Evolutionary conservation across 2,329 filamentous ascomycete genomes (phyloP).

Genomic region (Colletotrichum somersetense): DNA sequence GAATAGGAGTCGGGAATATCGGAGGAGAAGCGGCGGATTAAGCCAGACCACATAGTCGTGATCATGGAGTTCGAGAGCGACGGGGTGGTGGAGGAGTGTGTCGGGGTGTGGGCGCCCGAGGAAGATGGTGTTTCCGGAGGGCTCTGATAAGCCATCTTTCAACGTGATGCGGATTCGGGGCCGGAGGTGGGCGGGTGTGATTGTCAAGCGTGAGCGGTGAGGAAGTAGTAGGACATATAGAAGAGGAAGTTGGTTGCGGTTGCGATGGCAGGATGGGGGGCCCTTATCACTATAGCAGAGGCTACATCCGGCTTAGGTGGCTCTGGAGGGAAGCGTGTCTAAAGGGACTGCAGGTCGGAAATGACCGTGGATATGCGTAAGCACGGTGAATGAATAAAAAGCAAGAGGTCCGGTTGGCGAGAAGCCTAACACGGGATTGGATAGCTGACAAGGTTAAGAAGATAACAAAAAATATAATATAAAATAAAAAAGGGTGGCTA

Average conservation of each 20-base stretch:
- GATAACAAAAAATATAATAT: no score
- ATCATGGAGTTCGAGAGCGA: constrained; percentile 50
- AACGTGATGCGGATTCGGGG: constrained; percentile 6
- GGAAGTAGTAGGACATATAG: not conserved
- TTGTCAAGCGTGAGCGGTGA: constrained; percentile 3
- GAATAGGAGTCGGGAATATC: constrained; percentile 53
- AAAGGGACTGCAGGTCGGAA: constrained; percentile 16
- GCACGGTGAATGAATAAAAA: constrained; percentile 12
- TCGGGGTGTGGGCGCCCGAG: constrained; percentile 47
- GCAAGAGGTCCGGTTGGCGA: not conserved
- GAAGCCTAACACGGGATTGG: not conserved
- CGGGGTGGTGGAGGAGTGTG: constrained; percentile 45
- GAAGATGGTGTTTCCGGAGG: constrained; percentile 44
- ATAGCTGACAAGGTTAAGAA: not conserved
- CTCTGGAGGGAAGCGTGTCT: not conserved
- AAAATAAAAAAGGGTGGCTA: not conserved
- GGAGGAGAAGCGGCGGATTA: constrained; percentile 76
- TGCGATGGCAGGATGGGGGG: not conserved
- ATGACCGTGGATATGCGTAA: constrained; percentile 21
- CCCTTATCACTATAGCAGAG: constrained; percentile 11
- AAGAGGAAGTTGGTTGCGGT: constrained; percentile 10
- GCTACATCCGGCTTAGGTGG: constrained; percentile 10
- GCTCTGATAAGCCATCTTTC: constrained; percentile 37
- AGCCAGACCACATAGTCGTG: constrained; percentile 66
- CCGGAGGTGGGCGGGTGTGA: not conserved